Base-by-base conservation (phyloP, 1,139 yeast species). In the Scheffersomyces insectosa region DNA sequence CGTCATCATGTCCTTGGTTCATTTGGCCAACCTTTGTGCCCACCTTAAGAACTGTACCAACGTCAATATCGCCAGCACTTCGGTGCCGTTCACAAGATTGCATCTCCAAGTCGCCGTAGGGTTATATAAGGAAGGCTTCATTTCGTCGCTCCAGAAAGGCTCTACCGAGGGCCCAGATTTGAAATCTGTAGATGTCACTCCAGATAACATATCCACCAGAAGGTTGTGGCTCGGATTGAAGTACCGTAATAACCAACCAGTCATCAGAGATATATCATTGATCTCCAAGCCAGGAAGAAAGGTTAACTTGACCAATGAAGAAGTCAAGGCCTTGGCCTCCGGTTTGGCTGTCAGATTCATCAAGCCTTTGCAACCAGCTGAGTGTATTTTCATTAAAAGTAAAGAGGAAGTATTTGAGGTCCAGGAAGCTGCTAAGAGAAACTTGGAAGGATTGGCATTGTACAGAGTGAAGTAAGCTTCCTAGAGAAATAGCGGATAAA, bases 161-260 rank as follows among this genome's bases (percentile, higher is more conserved):
- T 86, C 95, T n/a, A 72, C 81, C 3, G 65, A 77, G n/a, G 97
- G 97, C 1, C 99, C 99, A 13, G 98, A 95, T 63, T 51, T 68
- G 34, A 58, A 57, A 30, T 85, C 88, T 13, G 82, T 81, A 1
- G 96, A 90, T 32, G 89, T 88, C 27, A 90, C 98, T 0, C 90
- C 85, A 35, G 96, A 88, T 61, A 91, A 93, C 60, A 81, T 93
- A 37, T 70, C 96, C 13, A 80, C 95, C 1, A 81, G 99, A 59
- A 79, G 96, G 55, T 76, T 93, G 46, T 93, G 99, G 99, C 66
- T 93, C 15, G 95, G 91, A 1, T 72, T 93, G 60, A 93, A 93
- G 62, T 93, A 95, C 65, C 82, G 95, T 60, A 82, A 88, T 53
- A 83, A 85, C 59, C 73, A 75, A 50, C 85, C 97, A 0, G 96